A percentile compares a stretch with the other conserved stretches of the same genome.
phyloP scores from a whole-genome alignment of 306 rosid species.

The Biancaea sappan region DNA sequence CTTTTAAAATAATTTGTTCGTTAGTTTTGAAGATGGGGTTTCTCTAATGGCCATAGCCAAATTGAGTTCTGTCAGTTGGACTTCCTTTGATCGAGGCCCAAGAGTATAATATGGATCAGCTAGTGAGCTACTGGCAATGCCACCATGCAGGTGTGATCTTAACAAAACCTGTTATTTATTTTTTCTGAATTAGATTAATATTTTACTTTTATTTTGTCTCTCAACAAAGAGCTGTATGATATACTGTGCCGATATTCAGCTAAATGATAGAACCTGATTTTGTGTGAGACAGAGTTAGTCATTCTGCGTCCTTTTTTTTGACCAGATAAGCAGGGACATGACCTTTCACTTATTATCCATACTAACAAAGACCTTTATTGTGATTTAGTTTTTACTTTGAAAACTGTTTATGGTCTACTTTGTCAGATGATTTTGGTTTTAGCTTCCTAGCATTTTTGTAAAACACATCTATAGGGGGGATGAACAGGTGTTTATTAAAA shows the following conservation, averaged over 20 bases:
- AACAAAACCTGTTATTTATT: slow-evolving; percentile 5
- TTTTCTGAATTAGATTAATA: background rate
- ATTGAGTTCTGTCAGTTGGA: slow-evolving; percentile 53
- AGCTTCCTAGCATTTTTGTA: background rate
- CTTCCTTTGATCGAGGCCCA: slow-evolving; percentile 56
- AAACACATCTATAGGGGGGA: no score
- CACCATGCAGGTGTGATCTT: slow-evolving; percentile 60
- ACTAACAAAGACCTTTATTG: background rate
- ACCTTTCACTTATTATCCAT: background rate
- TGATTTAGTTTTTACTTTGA: background rate
- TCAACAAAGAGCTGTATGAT: background rate
- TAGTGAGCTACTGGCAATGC: slow-evolving; percentile 62
- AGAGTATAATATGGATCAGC: slow-evolving; percentile 43
- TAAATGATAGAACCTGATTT: background rate
- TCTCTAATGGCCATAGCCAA: slow-evolving; percentile 37
- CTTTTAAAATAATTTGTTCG: background rate
- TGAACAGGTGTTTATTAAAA: no score
- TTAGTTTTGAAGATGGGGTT: background rate
- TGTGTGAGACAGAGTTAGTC: background rate
- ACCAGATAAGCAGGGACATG: background rate
- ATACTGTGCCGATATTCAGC: background rate
- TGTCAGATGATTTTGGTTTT: slow-evolving; percentile 23
- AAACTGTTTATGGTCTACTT: background rate
- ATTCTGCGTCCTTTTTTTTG: background rate
- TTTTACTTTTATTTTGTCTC: background rate